Evolutionary conservation across 257 asterid genomes (phyloP).

Genomic region (Rauvolfia tetraphylla): DNA sequence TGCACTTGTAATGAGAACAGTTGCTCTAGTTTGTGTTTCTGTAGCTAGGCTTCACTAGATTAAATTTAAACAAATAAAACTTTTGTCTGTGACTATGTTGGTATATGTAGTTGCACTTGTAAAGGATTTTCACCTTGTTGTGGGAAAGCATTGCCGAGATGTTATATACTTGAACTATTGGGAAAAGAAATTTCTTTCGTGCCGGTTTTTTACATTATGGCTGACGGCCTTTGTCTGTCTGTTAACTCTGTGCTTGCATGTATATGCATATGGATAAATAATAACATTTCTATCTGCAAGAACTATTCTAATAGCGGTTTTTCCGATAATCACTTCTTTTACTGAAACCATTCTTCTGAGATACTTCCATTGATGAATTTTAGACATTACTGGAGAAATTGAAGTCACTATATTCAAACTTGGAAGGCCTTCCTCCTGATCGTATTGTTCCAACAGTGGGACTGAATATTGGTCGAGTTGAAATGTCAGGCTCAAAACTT

Average conservation of each 20-base stretch:
- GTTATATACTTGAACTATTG: neutral
- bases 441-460: constrained; percentile 95
- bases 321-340: neutral
- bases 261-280: neutral
- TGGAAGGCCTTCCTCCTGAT: constrained; percentile 90
- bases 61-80: too few species aligned
- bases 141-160: neutral
- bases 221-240: neutral
- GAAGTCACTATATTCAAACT: constrained; percentile 72
- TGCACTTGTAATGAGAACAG: neutral
- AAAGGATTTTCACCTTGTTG: neutral
- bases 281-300: neutral
- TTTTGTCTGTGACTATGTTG: neutral
- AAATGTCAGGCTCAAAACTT: constrained; percentile 69
- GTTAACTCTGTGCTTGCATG: neutral
- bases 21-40: neutral
- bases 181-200: neutral
- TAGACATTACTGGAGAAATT: constrained; percentile 86
- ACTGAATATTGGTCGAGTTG: constrained; percentile 87
- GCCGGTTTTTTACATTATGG: neutral
- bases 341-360: neutral
- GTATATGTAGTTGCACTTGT: neutral
- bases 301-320: neutral
- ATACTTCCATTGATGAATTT: constrained; percentile 10
- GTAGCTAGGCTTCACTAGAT: neutral